Evolutionary conservation across 2,329 filamentous ascomycete species (phyloP).

Genomic region (Sporothrix pseudoabietina): DNA sequence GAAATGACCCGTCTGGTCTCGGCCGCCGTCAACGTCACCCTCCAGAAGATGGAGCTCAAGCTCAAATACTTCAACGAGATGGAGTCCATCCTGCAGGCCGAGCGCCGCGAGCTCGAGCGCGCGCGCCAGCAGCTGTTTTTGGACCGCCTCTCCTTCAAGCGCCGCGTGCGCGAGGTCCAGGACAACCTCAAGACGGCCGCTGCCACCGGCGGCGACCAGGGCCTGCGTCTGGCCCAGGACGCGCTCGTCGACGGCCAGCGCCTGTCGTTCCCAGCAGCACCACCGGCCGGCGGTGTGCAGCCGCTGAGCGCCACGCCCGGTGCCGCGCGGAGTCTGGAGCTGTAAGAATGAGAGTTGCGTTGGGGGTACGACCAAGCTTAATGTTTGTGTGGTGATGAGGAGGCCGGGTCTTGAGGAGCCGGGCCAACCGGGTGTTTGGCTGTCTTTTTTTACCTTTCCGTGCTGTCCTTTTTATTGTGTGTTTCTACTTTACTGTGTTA

Average conservation of each 20-base stretch:
- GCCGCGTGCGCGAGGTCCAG: constrained; percentile 80
- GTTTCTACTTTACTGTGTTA: constrained; percentile 3
- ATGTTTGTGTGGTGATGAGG: constrained; percentile 4
- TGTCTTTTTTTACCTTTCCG: neutral
- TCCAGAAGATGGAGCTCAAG: constrained; percentile 95
- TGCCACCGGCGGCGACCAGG: constrained; percentile 53
- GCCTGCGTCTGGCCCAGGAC: constrained; percentile 52
- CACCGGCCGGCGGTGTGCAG: constrained; percentile 51
- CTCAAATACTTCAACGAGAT: constrained; percentile 95
- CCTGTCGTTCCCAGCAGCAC: constrained; percentile 55
- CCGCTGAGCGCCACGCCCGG: constrained; percentile 56
- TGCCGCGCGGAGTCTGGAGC: constrained; percentile 60
- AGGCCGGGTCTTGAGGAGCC: neutral
- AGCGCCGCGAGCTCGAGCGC: constrained; percentile 88
- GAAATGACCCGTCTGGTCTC: constrained; percentile 94
- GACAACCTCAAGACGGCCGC: constrained; percentile 66
- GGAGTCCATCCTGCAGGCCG: constrained; percentile 86
- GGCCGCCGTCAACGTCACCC: constrained; percentile 86
- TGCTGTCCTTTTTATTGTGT: constrained; percentile 18
- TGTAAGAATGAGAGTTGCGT: constrained; percentile 41
- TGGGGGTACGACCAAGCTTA: neutral
- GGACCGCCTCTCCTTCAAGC: constrained; percentile 87
- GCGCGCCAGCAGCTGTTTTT: constrained; percentile 91
- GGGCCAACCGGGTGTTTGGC: neutral
- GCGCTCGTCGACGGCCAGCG: constrained; percentile 53